Base-by-base conservation (phyloP, 2,329 filamentous ascomycete genomes). In the Fusarium staphyleae region DNA sequence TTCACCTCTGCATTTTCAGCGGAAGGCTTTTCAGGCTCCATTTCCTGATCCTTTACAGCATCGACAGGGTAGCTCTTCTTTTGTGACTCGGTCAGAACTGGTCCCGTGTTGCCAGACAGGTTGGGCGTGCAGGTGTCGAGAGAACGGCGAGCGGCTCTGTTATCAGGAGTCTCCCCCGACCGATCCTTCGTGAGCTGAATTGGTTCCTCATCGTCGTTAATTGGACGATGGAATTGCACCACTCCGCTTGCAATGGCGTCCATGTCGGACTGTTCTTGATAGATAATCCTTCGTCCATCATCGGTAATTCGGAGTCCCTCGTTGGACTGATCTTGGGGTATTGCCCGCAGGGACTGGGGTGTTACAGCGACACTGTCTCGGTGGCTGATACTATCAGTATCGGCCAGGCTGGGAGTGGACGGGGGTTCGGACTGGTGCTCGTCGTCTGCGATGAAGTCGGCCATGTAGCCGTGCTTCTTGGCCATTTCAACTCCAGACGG, bases 321-420 rank as follows among this genome's bases (percentile, higher is more conserved):
- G 19, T 66, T 68, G 40, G 66, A 66, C 42, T 69, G 66, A 40
- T 62, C 61, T 22, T 64, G 62, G 36, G 58, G 32, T 24, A 44
- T 34, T 6, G 40, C 43, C 39, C 66, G 55, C n/a, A 45, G 34
- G 35, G 66, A 66, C 36, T 59, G 44, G 13, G 65, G 66, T 15
- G 66, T 69, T 37, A 55, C 65, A 42, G 65, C 19, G 19, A 67
- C 34, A 56, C 65, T 69, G 18, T 69, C 67, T 54, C 60, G 67
- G 19, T 60, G 67, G 50, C 64, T 66, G 56, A 68, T 42, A 48
- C 67, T 69, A 62, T 68, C 67, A 59, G 67, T 69, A 65, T 69
- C 67, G 37, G 63, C 66, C 50, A 69, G 48, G 29, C 67, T 69
- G 30, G 67, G 67, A 33, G 66, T 67, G 57, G 66, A 69, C 33